A percentile compares a stretch with the other conserved stretches of the same genome.
phyloP scores from a whole-genome alignment of 768 basidiomycete species.

The Tremella mesenterica region DNA sequence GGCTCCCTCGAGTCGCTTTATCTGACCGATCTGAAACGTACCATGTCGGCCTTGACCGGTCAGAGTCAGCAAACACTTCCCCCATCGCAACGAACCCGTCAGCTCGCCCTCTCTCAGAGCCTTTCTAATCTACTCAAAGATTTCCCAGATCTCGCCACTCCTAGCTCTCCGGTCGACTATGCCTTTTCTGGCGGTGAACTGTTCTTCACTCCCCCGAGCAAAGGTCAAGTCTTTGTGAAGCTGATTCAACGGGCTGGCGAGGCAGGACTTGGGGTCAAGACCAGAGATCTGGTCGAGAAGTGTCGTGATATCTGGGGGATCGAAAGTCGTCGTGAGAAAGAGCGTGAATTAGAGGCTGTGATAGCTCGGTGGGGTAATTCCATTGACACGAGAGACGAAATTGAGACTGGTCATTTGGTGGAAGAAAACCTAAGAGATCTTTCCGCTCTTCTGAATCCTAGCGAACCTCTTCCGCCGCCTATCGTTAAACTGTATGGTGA shows the following conservation, averaged over 20 bases:
- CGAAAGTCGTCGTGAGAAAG: slow-evolving; percentile 17
- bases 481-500: slow-evolving; percentile 12
- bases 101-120: slow-evolving; percentile 15
- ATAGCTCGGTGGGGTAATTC: slow-evolving; percentile 25
- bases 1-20: slow-evolving; percentile 33
- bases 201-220: slow-evolving; percentile 28
- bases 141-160: slow-evolving; percentile 24
- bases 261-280: slow-evolving; percentile 9
- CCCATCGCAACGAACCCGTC: slow-evolving; percentile 10
- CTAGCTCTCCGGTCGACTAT: slow-evolving; percentile 17
- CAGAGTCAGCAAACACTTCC: slow-evolving; percentile 20
- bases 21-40: slow-evolving; percentile 32
- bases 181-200: not conserved
- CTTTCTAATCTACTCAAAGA: slow-evolving; percentile 13
- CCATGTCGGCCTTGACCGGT: slow-evolving; percentile 19
- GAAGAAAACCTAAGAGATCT: slow-evolving; percentile 27
- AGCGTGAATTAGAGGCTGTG: slow-evolving; percentile 32
- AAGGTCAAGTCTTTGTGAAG: slow-evolving; percentile 24
- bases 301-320: slow-evolving; percentile 41
- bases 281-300: slow-evolving; percentile 27
- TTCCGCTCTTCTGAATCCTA: slow-evolving; percentile 9
- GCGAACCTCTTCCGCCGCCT: slow-evolving; percentile 16
- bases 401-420: slow-evolving; percentile 16
- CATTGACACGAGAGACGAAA: slow-evolving; percentile 21
- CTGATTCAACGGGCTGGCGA: slow-evolving; percentile 11